These are phyloP conservation scores for Areca catechu DNA, from an alignment of 176 grass and related monocot species.

Conservation along the genomic window DNA sequence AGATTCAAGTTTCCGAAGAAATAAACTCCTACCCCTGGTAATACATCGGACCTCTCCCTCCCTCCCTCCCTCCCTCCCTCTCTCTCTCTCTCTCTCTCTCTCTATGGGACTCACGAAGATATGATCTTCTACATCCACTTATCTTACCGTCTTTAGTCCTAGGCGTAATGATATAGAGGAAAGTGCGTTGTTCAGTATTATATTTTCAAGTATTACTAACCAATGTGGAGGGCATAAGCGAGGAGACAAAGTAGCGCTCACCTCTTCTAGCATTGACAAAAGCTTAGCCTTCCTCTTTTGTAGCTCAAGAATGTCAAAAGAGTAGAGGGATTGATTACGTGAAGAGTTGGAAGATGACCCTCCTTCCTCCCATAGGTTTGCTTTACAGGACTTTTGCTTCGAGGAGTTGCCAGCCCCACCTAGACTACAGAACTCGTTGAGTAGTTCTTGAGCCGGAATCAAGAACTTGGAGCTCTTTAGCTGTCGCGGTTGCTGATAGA, in stretches of 20 bases:
- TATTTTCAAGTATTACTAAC: no score
- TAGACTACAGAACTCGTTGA: conserved; percentile 79
- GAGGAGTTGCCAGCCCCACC: conserved; percentile 24
- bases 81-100: conserved; percentile 1
- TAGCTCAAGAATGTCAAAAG: conserved; percentile 69
- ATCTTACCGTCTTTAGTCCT: not conserved
- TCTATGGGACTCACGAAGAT: not conserved
- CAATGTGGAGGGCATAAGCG: no score
- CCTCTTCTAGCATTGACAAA: conserved; percentile 91
- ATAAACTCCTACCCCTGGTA: conserved; percentile 23
- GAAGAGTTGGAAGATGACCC: conserved; percentile 45
- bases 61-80: conserved; percentile 2
- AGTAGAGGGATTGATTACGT: conserved; percentile 33
- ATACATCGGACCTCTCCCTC: not conserved
- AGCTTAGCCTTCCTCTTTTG: conserved; percentile 82
- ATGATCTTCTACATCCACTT: not conserved
- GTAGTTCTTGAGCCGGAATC: conserved; percentile 48
- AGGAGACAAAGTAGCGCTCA: conserved; percentile 24
- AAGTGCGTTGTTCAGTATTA: no score
- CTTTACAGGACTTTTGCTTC: conserved; percentile 12
- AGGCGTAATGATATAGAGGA: no score
- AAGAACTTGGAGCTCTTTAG: conserved; percentile 63
- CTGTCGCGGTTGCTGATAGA: conserved; percentile 14
- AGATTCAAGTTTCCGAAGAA: conserved; percentile 18
- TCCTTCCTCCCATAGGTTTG: conserved; percentile 21